Conservation (phyloP, 177 flowering plant genomes). For the Vitis hybrid region DNA sequence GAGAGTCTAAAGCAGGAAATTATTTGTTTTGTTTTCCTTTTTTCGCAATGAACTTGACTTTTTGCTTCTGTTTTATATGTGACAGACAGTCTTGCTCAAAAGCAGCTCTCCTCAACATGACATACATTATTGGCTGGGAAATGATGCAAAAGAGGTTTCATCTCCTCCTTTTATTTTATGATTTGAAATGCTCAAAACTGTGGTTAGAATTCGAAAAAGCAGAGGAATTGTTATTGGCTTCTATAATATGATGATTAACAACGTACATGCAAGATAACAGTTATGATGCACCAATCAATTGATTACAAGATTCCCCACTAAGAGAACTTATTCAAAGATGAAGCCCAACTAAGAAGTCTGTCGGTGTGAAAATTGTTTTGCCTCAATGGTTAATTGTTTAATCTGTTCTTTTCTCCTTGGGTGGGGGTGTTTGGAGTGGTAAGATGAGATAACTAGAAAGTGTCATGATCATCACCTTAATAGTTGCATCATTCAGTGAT, state of each 20-base stretch:
- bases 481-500: too few species aligned
- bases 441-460: too few species aligned
- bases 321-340: too few species aligned
- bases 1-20: not conserved
- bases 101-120: constrained; percentile 53
- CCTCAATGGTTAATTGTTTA: not conserved
- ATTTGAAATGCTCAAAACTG: too few species aligned
- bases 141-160: constrained; percentile 48
- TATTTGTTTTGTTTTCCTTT: not conserved
- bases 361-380: not conserved
- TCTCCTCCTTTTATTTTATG: not conserved
- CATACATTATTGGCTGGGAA: constrained; percentile 79
- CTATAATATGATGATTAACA: not conserved
- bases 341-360: not conserved
- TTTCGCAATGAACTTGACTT: constrained; percentile 1
- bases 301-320: not conserved
- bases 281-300: not conserved
- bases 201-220: not conserved
- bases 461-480: too few species aligned
- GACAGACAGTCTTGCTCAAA: constrained; percentile 56
- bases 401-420: not conserved
- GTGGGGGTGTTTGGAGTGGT: not conserved
- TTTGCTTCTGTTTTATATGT: constrained; percentile 14
- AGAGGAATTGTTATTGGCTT: not conserved
- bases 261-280: not conserved